Base-by-base conservation (phyloP, 345 rosid genomes). In the Aethionema arabicum region DNA sequence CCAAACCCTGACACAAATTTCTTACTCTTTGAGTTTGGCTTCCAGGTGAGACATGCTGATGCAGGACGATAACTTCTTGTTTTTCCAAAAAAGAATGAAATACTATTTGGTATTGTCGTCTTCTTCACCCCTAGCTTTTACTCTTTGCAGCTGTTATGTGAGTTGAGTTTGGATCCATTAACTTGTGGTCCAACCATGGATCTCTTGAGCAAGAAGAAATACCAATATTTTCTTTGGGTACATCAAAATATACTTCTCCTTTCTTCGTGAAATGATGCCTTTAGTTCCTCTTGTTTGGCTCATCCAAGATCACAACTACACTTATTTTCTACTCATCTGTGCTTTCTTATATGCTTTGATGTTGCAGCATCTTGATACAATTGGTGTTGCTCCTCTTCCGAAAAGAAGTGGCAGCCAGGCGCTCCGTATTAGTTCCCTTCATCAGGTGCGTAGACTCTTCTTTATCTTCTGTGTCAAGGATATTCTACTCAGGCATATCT, bases 361-460 rank as follows among this genome's bases (percentile, higher is more conserved):
- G 59, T 65, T 52, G 51, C 86, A 92, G 96, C 96, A 92, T 76
- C 86, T 92, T 30, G 91, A 89, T 70, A 69, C 89, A 9, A 70
- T 92, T n/a, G 89, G 89, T 70, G 79, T 86, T 72, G 88, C 91
- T 81, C 73, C 89, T 16, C 98, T 92, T 63, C 96, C 89, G 56
- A 92, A 86, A 74, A 76, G 98, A 60, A 89, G 79, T 65, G 79
- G 74, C 79, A 84, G 80, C 67, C 95, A 89, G 81, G 79, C 83
- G 15, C 86, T 89, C 46, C 93, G 96, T 66, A 83, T 85, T 71
- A 89, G 95, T 79, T 92, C 98, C 45, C 91, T 92, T 65, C 98
- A 92, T 80, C 96, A 92, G 98, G 98, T 91, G 64, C 60, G 47
- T 48, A 54, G 13, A 16, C 56, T 27, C 52, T 48, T 27, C 52